Evolutionary conservation across 2,329 filamentous ascomycete genomes (phyloP), one percentile per base, ranked within the genome.

Genomic region (Fusarium lateritium): DNA sequence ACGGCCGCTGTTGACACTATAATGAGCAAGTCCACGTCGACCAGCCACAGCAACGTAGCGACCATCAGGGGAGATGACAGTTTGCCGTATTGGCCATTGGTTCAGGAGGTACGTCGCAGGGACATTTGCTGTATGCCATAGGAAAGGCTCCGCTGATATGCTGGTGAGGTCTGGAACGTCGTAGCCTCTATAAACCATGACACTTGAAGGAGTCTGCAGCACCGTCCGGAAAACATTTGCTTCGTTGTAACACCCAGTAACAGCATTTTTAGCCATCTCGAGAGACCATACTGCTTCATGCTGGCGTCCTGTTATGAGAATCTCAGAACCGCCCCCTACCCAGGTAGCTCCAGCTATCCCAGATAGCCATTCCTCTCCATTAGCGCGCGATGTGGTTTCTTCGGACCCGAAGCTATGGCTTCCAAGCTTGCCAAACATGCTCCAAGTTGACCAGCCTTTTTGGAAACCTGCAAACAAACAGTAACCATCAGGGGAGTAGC

Each of bases 41-140:
- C 96, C 96, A n/a, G 96, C 94, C n/a, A 98, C 91, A 6, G 96
- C 96, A 47, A 98, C 89, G 80, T 98, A 99, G 79, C 94, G 88
- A 3, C 96, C 96, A 78, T 99, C 96, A 26, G 93, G 87, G 2
- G 96, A 98, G 53, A 97, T 92, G 47, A 95, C 93, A 19, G 92
- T 92, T 74, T 91, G 92, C 58, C 92, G 89, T 69, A 99, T 94
- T 2, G 96, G 96, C 94, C 96, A 98, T 75, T 99, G 95, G 58
- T 95, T 91, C 39, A 94, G 85, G 7, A 99, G 87, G 78, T 99
- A 99, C 21, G 87, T 86, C 0, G 92, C 85, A 2, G 96, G 96
- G 38, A 98, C 91, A 75, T 93, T 93, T 2, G 94, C 89, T 65
- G 93, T 94, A 77, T 98, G 94, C 96, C 96, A 99, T n/a, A 98